phyloP scores from a whole-genome alignment of 371 early-diverging fungal genomes.

The Mortierella sp. region DNA sequence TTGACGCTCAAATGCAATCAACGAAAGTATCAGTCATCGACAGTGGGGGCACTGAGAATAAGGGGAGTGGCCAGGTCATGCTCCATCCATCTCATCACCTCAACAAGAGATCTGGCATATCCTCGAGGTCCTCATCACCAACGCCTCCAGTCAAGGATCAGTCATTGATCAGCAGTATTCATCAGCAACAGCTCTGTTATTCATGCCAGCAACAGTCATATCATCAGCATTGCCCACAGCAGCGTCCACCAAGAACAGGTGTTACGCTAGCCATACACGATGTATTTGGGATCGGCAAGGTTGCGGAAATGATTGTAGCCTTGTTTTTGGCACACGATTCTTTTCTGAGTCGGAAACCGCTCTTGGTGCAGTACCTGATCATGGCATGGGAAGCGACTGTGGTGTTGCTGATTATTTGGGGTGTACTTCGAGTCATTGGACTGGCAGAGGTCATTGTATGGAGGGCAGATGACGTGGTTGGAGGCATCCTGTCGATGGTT shows the following conservation, averaged over 20 bases:
- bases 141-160: neutral
- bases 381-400: slow-evolving; percentile 36
- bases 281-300: slow-evolving; percentile 42
- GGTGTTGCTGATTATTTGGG: slow-evolving; percentile 29
- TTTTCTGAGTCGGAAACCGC: slow-evolving; percentile 33
- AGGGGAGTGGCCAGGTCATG: slow-evolving; percentile 12
- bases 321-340: slow-evolving; percentile 44
- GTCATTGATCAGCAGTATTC: neutral
- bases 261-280: slow-evolving; percentile 38
- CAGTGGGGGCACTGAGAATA: neutral
- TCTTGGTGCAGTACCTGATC: slow-evolving; percentile 37
- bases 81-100: slow-evolving; percentile 18
- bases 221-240: slow-evolving; percentile 7
- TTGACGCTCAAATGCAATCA: neutral
- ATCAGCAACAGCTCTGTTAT: slow-evolving; percentile 4
- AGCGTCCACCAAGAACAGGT: slow-evolving; percentile 5
- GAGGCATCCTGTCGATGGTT: slow-evolving; percentile 24
- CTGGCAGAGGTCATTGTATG: slow-evolving; percentile 38
- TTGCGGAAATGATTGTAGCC: slow-evolving; percentile 34
- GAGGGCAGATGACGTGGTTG: slow-evolving; percentile 36
- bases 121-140: neutral
- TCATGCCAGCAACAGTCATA: neutral
- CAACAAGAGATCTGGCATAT: slow-evolving; percentile 5
- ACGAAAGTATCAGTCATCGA: neutral
- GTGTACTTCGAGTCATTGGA: slow-evolving; percentile 33